These are phyloP conservation scores for Calocera viscosa DNA, from an alignment of 768 basidiomycete species.

Conservation along the genomic window DNA sequence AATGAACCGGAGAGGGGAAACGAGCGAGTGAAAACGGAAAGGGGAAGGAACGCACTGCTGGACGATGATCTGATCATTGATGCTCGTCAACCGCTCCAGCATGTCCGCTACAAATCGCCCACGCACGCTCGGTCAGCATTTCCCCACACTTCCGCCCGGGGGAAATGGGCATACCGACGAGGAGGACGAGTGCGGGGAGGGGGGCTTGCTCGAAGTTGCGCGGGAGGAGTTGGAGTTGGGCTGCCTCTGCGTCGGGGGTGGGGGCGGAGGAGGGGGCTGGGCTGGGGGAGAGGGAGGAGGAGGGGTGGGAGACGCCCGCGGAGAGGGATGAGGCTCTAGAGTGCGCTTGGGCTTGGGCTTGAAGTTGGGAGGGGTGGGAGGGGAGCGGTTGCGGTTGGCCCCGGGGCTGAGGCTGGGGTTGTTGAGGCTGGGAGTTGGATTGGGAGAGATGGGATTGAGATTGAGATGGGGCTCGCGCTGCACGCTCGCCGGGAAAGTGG, in stretches of 20 bases:
- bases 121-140: too few relatives aligned
- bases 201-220: slow-evolving; percentile 71
- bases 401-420: neutral
- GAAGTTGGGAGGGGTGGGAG: too few relatives aligned
- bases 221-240: slow-evolving; percentile 35
- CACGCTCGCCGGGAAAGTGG: neutral
- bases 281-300: too few relatives aligned
- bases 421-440: neutral
- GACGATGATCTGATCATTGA: slow-evolving; percentile 93
- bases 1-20: too few relatives aligned
- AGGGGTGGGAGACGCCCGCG: too few relatives aligned
- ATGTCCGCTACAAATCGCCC: slow-evolving; percentile 93
- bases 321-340: too few relatives aligned
- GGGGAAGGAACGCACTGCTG: slow-evolving; percentile 46
- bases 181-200: slow-evolving; percentile 69
- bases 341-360: too few relatives aligned
- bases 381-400: too few relatives aligned
- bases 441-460: neutral
- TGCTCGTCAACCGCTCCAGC: slow-evolving; percentile 84
- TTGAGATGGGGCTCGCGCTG: neutral
- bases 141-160: too few relatives aligned
- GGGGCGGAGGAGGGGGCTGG: neutral
- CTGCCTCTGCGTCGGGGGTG: neutral
- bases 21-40: too few relatives aligned
- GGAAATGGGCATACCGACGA: slow-evolving; percentile 59